phyloP scores from a whole-genome alignment of 1,284 basidiomycete species.

The Pyrrhoderma lamaoense region DNA sequence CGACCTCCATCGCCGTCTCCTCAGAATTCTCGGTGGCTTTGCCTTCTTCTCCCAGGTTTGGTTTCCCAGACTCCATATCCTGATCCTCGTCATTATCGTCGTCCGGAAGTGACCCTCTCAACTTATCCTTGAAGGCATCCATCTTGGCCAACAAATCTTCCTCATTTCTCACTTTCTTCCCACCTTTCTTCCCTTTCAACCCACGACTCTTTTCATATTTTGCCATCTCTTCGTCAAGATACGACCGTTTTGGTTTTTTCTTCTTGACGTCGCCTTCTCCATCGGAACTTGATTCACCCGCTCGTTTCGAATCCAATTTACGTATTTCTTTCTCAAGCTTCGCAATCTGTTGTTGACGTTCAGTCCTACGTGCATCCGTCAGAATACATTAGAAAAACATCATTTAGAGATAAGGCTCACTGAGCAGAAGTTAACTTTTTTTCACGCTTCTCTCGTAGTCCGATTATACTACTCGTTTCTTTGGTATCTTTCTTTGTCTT shows the following conservation, averaged over 20 bases:
- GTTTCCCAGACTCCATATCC: conserved; percentile 21
- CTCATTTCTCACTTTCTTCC: conserved; percentile 52
- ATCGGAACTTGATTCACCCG: conserved; percentile 37
- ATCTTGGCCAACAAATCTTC: conserved; percentile 69
- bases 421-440: conserved; percentile 54
- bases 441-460: conserved; percentile 68
- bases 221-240: conserved; percentile 71
- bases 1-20: conserved; percentile 54
- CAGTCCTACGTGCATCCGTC: not conserved
- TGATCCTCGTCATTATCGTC: conserved; percentile 27
- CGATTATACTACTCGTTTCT: conserved; percentile 50
- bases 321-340: conserved; percentile 85
- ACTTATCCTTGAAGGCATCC: conserved; percentile 63
- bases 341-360: conserved; percentile 53
- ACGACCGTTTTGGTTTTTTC: conserved; percentile 63
- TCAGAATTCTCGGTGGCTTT: conserved; percentile 14
- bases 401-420: conserved; percentile 33
- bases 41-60: conserved; percentile 15
- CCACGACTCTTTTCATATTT: conserved; percentile 69
- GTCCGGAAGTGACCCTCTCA: conserved; percentile 41
- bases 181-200: conserved; percentile 45
- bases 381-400: not conserved
- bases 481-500: conserved; percentile 34
- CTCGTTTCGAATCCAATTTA: conserved; percentile 52
- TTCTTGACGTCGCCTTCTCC: conserved; percentile 50